Evolutionary conservation across 768 basidiomycete species (phyloP).

Genomic region (Russula ochroleuca): DNA sequence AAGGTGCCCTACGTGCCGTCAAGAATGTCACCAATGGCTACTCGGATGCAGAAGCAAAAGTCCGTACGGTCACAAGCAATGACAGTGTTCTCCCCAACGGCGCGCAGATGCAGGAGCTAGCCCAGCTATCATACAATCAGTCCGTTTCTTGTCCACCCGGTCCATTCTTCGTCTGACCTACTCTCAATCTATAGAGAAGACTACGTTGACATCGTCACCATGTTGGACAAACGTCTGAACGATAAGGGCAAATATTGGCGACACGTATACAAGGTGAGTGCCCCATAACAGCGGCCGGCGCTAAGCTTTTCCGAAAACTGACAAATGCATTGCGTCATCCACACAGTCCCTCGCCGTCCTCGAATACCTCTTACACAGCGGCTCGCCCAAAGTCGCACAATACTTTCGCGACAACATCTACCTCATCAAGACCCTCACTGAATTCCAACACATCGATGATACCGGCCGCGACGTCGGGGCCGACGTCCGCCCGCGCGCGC

Average conservation of each 20-base stretch:
- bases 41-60: slow-evolving; percentile 89
- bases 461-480: slow-evolving; percentile 90
- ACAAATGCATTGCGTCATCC: neutral
- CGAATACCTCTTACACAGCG: slow-evolving; percentile 90
- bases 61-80: slow-evolving; percentile 91
- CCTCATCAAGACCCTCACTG: slow-evolving; percentile 95
- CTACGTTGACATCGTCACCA: slow-evolving; percentile 98
- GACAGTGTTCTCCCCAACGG: slow-evolving; percentile 95
- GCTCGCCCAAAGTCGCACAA: slow-evolving; percentile 92
- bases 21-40: slow-evolving; percentile 95
- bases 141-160: slow-evolving; percentile 34
- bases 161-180: slow-evolving; percentile 29
- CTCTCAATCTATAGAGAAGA: slow-evolving; percentile 51
- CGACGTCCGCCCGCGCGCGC: slow-evolving; percentile 92
- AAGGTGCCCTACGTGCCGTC: slow-evolving; percentile 73
- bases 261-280: slow-evolving; percentile 90
- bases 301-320: neutral
- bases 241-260: slow-evolving; percentile 99
- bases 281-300: neutral
- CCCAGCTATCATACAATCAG: slow-evolving; percentile 94
- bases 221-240: slow-evolving; percentile 93
- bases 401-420: slow-evolving; percentile 96
- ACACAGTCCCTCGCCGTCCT: slow-evolving; percentile 77
- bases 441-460: slow-evolving; percentile 95
- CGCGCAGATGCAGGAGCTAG: slow-evolving; percentile 96